These are phyloP conservation scores for Barnettozyma hawaiiensis DNA, from an alignment of 1,139 yeast species.

Conservation along the genomic window DNA sequence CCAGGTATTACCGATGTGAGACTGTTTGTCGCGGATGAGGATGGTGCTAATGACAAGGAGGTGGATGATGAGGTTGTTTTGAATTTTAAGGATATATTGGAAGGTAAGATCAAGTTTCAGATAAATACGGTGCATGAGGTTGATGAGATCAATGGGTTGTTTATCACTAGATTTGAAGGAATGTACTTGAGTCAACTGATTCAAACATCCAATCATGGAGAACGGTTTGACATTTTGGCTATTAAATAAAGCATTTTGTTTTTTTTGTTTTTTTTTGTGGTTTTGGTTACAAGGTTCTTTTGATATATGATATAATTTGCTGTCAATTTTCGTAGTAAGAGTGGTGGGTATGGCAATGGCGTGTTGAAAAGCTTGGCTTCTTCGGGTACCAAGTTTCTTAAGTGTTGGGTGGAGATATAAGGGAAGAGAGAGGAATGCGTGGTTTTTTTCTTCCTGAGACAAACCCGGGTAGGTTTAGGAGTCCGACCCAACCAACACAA, in stretches of 20 bases:
- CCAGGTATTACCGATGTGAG: slow-evolving; percentile 5
- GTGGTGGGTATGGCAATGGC: too few relatives aligned
- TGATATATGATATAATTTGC: background rate
- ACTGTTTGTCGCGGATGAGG: background rate
- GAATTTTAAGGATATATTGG: slow-evolving; percentile 3
- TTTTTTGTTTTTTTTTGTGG: too few relatives aligned
- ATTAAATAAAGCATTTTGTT: slow-evolving; percentile 6
- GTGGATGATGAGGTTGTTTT: background rate
- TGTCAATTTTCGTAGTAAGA: background rate
- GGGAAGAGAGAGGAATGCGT: background rate
- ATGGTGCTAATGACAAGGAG: too few relatives aligned
- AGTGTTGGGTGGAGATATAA: too few relatives aligned
- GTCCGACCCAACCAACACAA: background rate
- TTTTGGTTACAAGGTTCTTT: background rate
- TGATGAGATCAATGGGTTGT: slow-evolving; percentile 8
- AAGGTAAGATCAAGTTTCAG: slow-evolving; percentile 3
- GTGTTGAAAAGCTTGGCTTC: too few relatives aligned
- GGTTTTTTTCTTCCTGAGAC: background rate
- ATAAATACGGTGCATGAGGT: slow-evolving; percentile 1
- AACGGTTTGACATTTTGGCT: slow-evolving; percentile 11
- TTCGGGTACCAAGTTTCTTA: background rate
- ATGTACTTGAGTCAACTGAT: background rate
- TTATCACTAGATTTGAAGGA: slow-evolving; percentile 6
- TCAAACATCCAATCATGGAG: slow-evolving; percentile 1
- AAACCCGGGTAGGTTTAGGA: background rate